Percentiles rank a stretch among this genome's conserved stretches.
These are phyloP conservation scores for Blastocystis sp. DNA, from an alignment of 352 stramenopile species.

Conservation along the genomic window DNA sequence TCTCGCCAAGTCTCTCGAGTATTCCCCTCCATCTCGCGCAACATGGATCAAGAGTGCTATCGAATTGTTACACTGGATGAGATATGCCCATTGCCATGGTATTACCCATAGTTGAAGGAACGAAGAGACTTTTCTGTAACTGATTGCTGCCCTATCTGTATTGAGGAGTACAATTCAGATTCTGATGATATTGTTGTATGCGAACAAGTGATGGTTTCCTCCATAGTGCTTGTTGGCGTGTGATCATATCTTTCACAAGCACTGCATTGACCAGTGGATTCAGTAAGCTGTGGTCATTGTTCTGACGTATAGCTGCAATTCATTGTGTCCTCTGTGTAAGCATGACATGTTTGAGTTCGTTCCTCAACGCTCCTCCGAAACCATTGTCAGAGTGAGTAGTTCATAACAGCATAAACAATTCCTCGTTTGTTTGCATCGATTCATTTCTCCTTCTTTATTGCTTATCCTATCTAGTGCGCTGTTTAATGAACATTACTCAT, in stretches of 20 bases:
- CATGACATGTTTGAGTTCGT: conserved; percentile 31
- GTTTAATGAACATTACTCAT: too few species aligned
- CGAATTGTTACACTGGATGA: neutral
- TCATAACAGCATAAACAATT: too few species aligned
- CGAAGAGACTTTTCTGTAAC: conserved; percentile 27
- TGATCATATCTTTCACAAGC: conserved; percentile 49
- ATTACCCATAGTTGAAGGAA: conserved; percentile 2
- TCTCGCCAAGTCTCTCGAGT: conserved; percentile 1
- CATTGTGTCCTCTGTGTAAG: conserved; percentile 38
- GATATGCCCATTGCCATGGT: neutral
- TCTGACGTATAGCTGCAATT: conserved; percentile 11
- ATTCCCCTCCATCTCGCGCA: conserved; percentile 28
- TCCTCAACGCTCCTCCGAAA: neutral
- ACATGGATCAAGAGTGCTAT: conserved; percentile 5
- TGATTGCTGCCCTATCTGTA: conserved; percentile 44
- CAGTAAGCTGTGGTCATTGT: neutral
- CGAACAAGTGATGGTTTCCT: neutral
- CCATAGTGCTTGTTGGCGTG: conserved; percentile 15
- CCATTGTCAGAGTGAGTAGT: neutral
- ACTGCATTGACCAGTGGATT: conserved; percentile 63
- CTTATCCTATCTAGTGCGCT: too few species aligned
- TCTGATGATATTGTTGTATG: conserved; percentile 44
- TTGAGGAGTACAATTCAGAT: conserved; percentile 12
- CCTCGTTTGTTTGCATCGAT: too few species aligned
- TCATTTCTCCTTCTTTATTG: too few species aligned